These are phyloP conservation scores for Domatiomyces catenatus DNA, from an alignment of 2,329 filamentous ascomycete species.

Conservation along the genomic window DNA sequence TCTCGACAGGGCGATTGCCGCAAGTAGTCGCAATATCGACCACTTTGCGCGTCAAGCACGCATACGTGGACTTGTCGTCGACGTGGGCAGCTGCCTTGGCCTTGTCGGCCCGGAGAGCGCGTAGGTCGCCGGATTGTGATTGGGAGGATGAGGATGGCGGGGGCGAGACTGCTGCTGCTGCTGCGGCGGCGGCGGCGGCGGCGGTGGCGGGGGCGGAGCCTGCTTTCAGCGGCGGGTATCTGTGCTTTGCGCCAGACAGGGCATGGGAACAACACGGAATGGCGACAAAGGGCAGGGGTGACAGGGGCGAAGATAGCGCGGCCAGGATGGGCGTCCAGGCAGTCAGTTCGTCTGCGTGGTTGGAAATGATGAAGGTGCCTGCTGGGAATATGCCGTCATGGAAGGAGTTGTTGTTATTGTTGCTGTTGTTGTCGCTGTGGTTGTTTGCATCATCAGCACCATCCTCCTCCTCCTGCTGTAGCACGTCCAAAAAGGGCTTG, in stretches of 20 bases:
- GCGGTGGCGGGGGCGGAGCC: constrained; percentile 4
- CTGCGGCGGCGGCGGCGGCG: background rate
- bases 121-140: constrained; percentile 26
- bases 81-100: constrained; percentile 22
- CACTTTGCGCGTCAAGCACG: constrained; percentile 68
- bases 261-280: constrained; percentile 93
- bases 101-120: constrained; percentile 24
- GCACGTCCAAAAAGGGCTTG: constrained; percentile 26
- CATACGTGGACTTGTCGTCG: constrained; percentile 54
- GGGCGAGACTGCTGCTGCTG: background rate
- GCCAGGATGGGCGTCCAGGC: constrained; percentile 89
- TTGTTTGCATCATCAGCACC: background rate
- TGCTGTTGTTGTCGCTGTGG: background rate
- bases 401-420: constrained; percentile 1
- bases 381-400: constrained; percentile 49
- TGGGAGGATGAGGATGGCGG: constrained; percentile 9
- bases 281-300: constrained; percentile 66
- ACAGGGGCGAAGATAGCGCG: constrained; percentile 37
- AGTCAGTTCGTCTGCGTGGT: constrained; percentile 92
- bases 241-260: constrained; percentile 57
- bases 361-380: constrained; percentile 84
- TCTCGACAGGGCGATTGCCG: constrained; percentile 45
- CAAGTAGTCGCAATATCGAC: constrained; percentile 42
- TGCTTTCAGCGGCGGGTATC: constrained; percentile 28
- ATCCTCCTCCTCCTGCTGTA: constrained; percentile 3